A percentile compares a stretch with the other conserved stretches of the same genome.
These are phyloP conservation scores for Plasmodium blacklocki DNA, from an alignment of 169 alveolate species.

Conservation along the genomic window DNA sequence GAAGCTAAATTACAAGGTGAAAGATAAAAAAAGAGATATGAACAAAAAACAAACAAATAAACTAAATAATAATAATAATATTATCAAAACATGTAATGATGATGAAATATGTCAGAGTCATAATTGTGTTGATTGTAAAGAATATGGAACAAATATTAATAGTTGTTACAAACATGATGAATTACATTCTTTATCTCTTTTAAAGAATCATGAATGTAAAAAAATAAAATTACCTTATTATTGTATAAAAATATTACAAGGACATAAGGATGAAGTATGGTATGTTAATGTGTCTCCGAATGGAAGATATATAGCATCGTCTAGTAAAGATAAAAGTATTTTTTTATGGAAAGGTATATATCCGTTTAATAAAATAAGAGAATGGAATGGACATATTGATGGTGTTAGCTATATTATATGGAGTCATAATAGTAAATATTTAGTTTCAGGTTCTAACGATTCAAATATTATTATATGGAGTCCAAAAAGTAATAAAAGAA, in stretches of 20 bases:
- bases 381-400: constrained; percentile 81
- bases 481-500: constrained; percentile 75
- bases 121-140: neutral
- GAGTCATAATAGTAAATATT: constrained; percentile 79
- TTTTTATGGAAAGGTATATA: constrained; percentile 78
- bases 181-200: constrained; percentile 73
- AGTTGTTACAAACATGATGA: constrained; percentile 20
- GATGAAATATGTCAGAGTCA: too few relatives aligned
- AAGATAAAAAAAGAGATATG: neutral
- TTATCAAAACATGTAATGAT: too few relatives aligned
- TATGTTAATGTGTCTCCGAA: constrained; percentile 80
- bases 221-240: constrained; percentile 75
- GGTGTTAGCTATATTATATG: constrained; percentile 83
- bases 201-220: constrained; percentile 80
- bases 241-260: constrained; percentile 79
- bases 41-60: neutral
- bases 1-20: too few relatives aligned
- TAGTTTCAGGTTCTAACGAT: constrained; percentile 80
- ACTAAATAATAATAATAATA: neutral
- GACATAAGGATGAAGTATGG: constrained; percentile 87
- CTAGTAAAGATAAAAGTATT: constrained; percentile 82
- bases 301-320: constrained; percentile 83
- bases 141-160: neutral
- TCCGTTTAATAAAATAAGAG: constrained; percentile 79
- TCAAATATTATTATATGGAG: constrained; percentile 82